Evolutionary conservation across 495 filamentous ascomycete species (phyloP).

Genomic region (Aspergillus coremiiformis): DNA sequence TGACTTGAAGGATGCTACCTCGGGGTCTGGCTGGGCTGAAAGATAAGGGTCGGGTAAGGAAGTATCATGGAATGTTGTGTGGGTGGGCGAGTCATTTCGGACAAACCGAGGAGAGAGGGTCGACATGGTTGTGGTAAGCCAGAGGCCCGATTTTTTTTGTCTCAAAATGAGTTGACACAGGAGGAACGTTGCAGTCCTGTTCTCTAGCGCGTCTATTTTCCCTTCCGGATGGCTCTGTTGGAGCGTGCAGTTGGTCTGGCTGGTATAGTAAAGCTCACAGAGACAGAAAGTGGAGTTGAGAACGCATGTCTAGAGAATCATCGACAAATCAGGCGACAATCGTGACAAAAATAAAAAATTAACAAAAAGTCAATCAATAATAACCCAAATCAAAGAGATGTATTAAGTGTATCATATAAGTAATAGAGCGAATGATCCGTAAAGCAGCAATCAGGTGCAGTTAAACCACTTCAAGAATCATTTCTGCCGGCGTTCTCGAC

Average conservation of each 20-base stretch:
- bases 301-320: not conserved
- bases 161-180: not conserved
- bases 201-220: not conserved
- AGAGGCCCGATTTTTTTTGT: not conserved
- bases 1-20: constrained; percentile 33
- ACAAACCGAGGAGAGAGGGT: constrained; percentile 23
- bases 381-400: not conserved
- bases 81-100: constrained; percentile 17
- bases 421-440: not conserved
- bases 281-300: not conserved
- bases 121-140: constrained; percentile 12
- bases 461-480: not conserved
- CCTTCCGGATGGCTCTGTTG: not conserved
- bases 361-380: no score
- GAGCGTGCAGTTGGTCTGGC: not conserved
- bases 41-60: constrained; percentile 31
- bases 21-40: constrained; percentile 33
- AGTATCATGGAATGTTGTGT: constrained; percentile 6
- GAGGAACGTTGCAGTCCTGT: not conserved
- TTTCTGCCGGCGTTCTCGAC: not conserved
- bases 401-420: not conserved
- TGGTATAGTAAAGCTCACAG: not conserved
- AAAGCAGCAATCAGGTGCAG: not conserved
- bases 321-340: not conserved
- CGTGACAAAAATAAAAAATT: not conserved